phyloP scores from a whole-genome alignment of 176 grass and related monocot genomes.

The Elymus sibiricus region DNA sequence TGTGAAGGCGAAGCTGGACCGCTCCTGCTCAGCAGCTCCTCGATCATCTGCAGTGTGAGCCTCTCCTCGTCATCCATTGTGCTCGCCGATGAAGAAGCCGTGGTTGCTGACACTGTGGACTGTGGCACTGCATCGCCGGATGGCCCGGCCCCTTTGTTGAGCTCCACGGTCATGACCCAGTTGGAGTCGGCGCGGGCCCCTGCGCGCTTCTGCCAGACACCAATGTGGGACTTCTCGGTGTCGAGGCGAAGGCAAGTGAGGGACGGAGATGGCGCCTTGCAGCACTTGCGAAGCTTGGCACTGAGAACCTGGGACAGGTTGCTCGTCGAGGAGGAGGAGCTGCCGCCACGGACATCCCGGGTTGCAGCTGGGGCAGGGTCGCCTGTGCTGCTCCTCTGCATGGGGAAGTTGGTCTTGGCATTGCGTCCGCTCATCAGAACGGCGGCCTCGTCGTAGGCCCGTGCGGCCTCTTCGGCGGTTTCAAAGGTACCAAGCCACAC shows the following conservation, averaged over 20 bases:
- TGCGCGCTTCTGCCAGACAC: slow-evolving; percentile 98
- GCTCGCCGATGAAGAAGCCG: slow-evolving; percentile 32
- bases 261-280: slow-evolving; percentile 80
- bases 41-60: slow-evolving; percentile 96
- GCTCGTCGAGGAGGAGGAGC: slow-evolving; percentile 27
- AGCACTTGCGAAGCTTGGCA: slow-evolving; percentile 93
- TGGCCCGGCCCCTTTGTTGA: slow-evolving; percentile 48
- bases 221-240: slow-evolving; percentile 94
- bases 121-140: slow-evolving; percentile 12
- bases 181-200: slow-evolving; percentile 81
- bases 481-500: slow-evolving; percentile 99
- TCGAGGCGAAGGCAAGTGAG: slow-evolving; percentile 97
- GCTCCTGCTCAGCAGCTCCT: slow-evolving; percentile 80
- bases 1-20: slow-evolving; percentile 56
- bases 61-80: slow-evolving; percentile 76
- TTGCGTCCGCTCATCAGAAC: slow-evolving; percentile 97
- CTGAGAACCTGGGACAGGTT: slow-evolving; percentile 92
- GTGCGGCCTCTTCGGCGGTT: slow-evolving; percentile 93
- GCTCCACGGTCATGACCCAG: slow-evolving; percentile 98
- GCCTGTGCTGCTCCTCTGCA: slow-evolving; percentile 45
- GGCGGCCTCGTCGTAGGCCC: slow-evolving; percentile 91
- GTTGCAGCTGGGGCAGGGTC: slow-evolving; percentile 19
- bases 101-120: slow-evolving; percentile 30
- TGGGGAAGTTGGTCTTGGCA: slow-evolving; percentile 97
- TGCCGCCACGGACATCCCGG: slow-evolving; percentile 23